Percentiles rank a stretch among this genome's conserved stretches.
Conservation (phyloP, 805 yeast species). For the Candida parachauliodes region DNA sequence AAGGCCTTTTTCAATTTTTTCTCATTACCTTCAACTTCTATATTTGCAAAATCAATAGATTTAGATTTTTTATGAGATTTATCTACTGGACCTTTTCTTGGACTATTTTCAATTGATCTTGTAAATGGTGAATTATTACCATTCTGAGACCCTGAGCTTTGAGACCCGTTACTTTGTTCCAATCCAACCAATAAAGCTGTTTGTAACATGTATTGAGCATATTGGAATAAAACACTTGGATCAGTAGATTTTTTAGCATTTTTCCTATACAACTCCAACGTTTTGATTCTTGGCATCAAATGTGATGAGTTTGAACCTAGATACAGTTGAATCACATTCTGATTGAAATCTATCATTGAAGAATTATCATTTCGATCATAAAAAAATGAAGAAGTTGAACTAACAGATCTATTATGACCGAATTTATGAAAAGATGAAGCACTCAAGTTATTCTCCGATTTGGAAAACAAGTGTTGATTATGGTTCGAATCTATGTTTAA, state of each 20-base stretch:
- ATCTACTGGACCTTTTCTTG: slow-evolving; percentile 13
- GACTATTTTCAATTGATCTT: slow-evolving; percentile 17
- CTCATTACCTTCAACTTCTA: slow-evolving; percentile 17
- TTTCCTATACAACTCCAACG: slow-evolving; percentile 80
- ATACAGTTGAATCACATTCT: slow-evolving; percentile 48
- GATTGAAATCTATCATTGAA: slow-evolving; percentile 48
- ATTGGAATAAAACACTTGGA: slow-evolving; percentile 82
- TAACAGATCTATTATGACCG: slow-evolving; percentile 32
- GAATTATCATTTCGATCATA: slow-evolving; percentile 30
- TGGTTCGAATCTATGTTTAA: slow-evolving; percentile 18
- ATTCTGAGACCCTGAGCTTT: slow-evolving; percentile 8
- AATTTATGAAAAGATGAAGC: slow-evolving; percentile 14
- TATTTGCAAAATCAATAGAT: slow-evolving; percentile 17
- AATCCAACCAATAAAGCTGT: slow-evolving; percentile 66
- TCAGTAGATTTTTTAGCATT: slow-evolving; percentile 84
- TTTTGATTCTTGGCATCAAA: slow-evolving; percentile 71
- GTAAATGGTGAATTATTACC: slow-evolving; percentile 5
- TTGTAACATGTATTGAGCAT: slow-evolving; percentile 86
- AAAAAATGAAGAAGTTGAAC: slow-evolving; percentile 36
- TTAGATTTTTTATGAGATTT: slow-evolving; percentile 19
- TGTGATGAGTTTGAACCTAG: slow-evolving; percentile 47
- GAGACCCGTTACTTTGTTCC: slow-evolving; percentile 12
- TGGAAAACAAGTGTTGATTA: slow-evolving; percentile 12
- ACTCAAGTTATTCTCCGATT: slow-evolving; percentile 26
- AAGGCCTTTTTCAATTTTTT: slow-evolving; percentile 48